Evolutionary conservation across 768 basidiomycete species (phyloP).

Genomic region (Pleurotus salmoneostramineus): DNA sequence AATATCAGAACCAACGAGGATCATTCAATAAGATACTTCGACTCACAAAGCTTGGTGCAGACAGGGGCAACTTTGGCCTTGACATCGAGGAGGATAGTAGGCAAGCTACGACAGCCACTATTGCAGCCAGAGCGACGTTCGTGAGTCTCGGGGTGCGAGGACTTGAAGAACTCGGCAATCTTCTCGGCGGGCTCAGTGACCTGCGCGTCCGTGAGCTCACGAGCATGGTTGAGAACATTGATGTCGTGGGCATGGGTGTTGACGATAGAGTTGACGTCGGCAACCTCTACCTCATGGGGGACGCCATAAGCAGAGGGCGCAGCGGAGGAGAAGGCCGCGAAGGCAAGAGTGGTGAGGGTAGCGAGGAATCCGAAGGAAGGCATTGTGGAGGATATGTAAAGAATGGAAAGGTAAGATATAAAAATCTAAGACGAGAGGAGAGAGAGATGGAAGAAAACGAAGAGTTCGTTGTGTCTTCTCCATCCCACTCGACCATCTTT

Average conservation of each 20-base stretch:
- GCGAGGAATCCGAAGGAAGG: constrained; percentile 18
- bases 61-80: constrained; percentile 11
- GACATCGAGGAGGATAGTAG: constrained; percentile 11
- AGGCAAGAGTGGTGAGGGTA: constrained; percentile 18
- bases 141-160: background rate
- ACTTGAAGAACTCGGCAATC: background rate
- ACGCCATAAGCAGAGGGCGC: constrained; percentile 8
- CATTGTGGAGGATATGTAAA: constrained; percentile 16
- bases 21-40: background rate
- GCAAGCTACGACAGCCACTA: constrained; percentile 9
- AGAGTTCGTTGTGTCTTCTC: background rate
- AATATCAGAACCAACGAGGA: background rate
- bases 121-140: background rate
- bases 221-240: background rate
- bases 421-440: constrained; percentile 3
- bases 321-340: constrained; percentile 14
- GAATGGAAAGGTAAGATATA: constrained; percentile 11
- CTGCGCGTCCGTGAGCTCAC: background rate
- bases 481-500: background rate
- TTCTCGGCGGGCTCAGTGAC: background rate
- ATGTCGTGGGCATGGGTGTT: background rate
- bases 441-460: constrained; percentile 2
- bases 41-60: constrained; percentile 14
- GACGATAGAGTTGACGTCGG: background rate
- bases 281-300: background rate